Evolutionary conservation across 169 alveolate species (phyloP).

Genomic region (Plasmodium adleri): DNA sequence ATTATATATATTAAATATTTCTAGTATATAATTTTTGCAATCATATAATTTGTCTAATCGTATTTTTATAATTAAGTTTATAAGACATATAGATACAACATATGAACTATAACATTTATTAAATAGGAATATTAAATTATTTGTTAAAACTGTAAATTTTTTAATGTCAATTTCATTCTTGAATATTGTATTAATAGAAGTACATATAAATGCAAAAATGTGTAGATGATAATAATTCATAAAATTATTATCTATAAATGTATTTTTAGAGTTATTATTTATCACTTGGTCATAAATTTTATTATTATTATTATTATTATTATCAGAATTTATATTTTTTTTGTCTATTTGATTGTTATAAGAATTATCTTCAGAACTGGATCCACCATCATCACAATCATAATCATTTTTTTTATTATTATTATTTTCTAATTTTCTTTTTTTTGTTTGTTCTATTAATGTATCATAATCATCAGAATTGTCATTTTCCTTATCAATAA

Average conservation of each 20-base stretch:
- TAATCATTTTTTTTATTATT: not conserved
- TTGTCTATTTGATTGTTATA: not conserved
- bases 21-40: conserved; percentile 30
- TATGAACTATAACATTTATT: conserved; percentile 44
- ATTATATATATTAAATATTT: conserved; percentile 25
- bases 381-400: not conserved
- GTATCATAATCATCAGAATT: too few relatives aligned
- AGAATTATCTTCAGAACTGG: not conserved
- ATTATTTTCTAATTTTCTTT: too few relatives aligned
- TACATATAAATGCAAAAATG: conserved; percentile 59
- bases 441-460: too few relatives aligned
- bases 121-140: conserved; percentile 60
- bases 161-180: conserved; percentile 31
- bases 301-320: not conserved
- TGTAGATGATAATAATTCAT: conserved; percentile 28
- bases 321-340: not conserved
- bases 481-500: too few relatives aligned
- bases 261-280: not conserved
- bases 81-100: conserved; percentile 36
- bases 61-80: conserved; percentile 61
- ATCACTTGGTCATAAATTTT: not conserved
- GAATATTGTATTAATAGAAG: conserved; percentile 31
- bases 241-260: not conserved
- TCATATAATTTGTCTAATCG: conserved; percentile 34
- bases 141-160: conserved; percentile 23